Percentiles rank a stretch among this genome's conserved stretches.
Evolutionary conservation across 257 asterid genomes (phyloP).

Genomic region (Mentha longifolia): DNA sequence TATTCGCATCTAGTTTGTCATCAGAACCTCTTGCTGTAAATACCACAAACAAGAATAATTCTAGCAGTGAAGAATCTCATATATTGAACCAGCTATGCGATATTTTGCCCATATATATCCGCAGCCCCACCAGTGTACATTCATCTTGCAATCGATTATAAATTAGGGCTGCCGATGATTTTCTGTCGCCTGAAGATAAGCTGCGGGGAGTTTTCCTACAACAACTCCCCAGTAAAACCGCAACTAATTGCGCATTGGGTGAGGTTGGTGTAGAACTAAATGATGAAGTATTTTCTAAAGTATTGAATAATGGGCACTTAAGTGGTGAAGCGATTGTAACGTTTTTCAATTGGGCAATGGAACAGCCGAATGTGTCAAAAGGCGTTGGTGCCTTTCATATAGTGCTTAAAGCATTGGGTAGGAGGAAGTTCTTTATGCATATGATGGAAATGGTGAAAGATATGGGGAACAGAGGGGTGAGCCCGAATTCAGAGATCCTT

Average conservation of each 20-base stretch:
- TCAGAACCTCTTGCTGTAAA: constrained; percentile 33
- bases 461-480: constrained; percentile 52
- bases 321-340: constrained; percentile 61
- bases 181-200: constrained; percentile 75
- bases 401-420: constrained; percentile 72
- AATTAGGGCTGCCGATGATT: constrained; percentile 48
- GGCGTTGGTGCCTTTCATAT: constrained; percentile 45
- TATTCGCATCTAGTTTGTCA: constrained; percentile 34
- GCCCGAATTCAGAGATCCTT: constrained; percentile 57
- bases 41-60: constrained; percentile 13
- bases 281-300: constrained; percentile 56
- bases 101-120: constrained; percentile 52
- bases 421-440: constrained; percentile 63
- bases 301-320: constrained; percentile 66
- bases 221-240: constrained; percentile 52
- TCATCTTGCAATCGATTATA: constrained; percentile 31
- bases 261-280: constrained; percentile 57
- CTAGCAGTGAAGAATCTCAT: constrained; percentile 50
- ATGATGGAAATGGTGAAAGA: constrained; percentile 64
- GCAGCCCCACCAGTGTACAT: constrained; percentile 25
- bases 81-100: constrained; percentile 59
- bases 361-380: constrained; percentile 43
- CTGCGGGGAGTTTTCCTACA: constrained; percentile 83
- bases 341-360: constrained; percentile 74
- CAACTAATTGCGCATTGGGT: constrained; percentile 50